Evolutionary conservation across 805 yeast genomes (phyloP), one percentile per base, ranked within the genome.

Genomic region (Saccharomycopsis babjevae): DNA sequence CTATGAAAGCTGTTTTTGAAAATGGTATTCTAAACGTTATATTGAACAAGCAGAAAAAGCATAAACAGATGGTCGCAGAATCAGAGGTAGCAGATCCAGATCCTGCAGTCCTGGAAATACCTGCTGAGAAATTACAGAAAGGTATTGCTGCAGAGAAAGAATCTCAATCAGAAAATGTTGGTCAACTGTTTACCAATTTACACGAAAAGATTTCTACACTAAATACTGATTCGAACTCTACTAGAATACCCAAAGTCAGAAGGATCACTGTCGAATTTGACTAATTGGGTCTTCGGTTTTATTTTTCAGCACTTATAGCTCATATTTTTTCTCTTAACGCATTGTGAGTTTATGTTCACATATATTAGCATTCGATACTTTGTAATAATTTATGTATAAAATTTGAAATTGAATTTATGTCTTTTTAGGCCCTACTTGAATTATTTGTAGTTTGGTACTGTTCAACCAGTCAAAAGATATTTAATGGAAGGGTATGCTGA

Each of bases 21-120:
- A 71, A 78, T 63, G 83, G 84, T 61, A 73, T 80, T 43, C 70
- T 79, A 62, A 69, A 72, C 42, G 69, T 80, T 61, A 68, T 64
- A 5, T 25, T 46, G 10, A 46, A 46, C 28, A 46, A 46, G 16
- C n/a, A 22, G 8, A 22, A 22, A 6, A 10, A 46, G 5, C 32
- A 20, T 16, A 7, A 34, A 34, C 38, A 34, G 38, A 34, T 13
- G 2, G 38, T 6, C 6, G 32, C 6, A 28, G 32, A 28, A 28
- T 6, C 7, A 42, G 11, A 18, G 28, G 50, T 13, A 10, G 52
- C 3, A 22, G 52, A 46, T 28, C 32, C 3, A 22, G 52, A 46
- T 28, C 32, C 25, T 10, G 52, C 22, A 46, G 52, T 16, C 16
- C 32, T 25, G 52, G 52, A 46, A 22, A 46, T 46, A 22, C 18